phyloP scores from a whole-genome alignment of 2,329 filamentous ascomycete species.

The Clonostachys rhizophaga region DNA sequence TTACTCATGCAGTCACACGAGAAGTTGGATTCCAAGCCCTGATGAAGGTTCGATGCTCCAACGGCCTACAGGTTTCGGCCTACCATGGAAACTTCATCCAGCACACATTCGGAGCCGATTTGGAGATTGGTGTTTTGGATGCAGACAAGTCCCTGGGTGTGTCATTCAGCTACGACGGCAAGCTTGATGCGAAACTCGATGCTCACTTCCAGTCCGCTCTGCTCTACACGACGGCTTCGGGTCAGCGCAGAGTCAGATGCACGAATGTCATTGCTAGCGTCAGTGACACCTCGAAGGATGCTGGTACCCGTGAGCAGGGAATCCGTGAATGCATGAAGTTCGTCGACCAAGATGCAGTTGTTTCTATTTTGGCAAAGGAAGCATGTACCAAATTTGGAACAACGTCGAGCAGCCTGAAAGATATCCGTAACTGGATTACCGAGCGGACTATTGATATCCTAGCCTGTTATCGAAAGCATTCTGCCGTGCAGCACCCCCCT shows the following conservation, averaged over 20 bases:
- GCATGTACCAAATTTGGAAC: slow-evolving; percentile 77
- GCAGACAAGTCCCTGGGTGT: slow-evolving; percentile 91
- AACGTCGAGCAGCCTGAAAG: slow-evolving; percentile 70
- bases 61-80: slow-evolving; percentile 86
- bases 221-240: slow-evolving; percentile 87
- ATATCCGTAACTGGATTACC: slow-evolving; percentile 75
- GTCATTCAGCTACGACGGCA: slow-evolving; percentile 92
- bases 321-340: slow-evolving; percentile 84
- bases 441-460: slow-evolving; percentile 93
- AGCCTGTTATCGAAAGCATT: slow-evolving; percentile 88
- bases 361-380: slow-evolving; percentile 87
- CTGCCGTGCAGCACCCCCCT: slow-evolving; percentile 78
- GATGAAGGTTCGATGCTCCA: slow-evolving; percentile 98
- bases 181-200: slow-evolving; percentile 93
- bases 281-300: slow-evolving; percentile 55
- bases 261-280: slow-evolving; percentile 92
- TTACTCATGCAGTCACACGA: slow-evolving; percentile 78
- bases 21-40: slow-evolving; percentile 94
- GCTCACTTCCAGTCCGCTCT: slow-evolving; percentile 96
- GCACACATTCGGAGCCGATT: slow-evolving; percentile 88
- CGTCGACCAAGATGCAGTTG: slow-evolving; percentile 92
- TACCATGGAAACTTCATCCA: slow-evolving; percentile 97
- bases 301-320: slow-evolving; percentile 36
- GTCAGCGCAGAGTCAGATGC: slow-evolving; percentile 86
- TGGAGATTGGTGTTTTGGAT: slow-evolving; percentile 90